These are phyloP conservation scores for Malus asiatica DNA, from an alignment of 306 rosid species.

Conservation along the genomic window DNA sequence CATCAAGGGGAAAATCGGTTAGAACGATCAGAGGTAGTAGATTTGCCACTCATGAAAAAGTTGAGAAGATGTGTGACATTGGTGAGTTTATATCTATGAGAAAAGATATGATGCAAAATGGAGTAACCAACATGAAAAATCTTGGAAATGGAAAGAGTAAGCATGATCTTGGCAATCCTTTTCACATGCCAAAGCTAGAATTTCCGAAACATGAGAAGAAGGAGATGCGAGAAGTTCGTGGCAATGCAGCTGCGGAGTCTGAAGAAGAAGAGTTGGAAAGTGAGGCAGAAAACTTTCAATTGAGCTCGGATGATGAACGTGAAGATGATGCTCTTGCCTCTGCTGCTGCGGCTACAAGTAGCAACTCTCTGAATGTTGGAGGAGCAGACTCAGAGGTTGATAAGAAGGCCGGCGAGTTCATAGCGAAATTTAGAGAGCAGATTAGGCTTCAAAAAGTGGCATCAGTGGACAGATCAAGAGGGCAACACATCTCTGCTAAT, in stretches of 20 bases:
- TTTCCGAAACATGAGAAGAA: slow-evolving; percentile 17
- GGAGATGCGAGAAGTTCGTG: slow-evolving; percentile 27
- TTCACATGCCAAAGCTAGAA: slow-evolving; percentile 24
- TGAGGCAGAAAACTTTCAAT: slow-evolving; percentile 27
- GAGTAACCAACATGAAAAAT: slow-evolving; percentile 2
- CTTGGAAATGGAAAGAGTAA: slow-evolving; percentile 20
- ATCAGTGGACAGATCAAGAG: slow-evolving; percentile 63
- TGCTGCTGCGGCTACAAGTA: slow-evolving; percentile 11
- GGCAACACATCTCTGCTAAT: slow-evolving; percentile 28
- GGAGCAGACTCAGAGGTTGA: slow-evolving; percentile 73
- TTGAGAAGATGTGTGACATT: slow-evolving; percentile 25
- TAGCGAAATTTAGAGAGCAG: slow-evolving; percentile 86
- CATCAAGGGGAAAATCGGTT: slow-evolving; percentile 68
- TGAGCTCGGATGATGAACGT: slow-evolving; percentile 43
- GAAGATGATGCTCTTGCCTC: background rate
- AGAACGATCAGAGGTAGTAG: slow-evolving; percentile 62
- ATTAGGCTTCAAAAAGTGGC: slow-evolving; percentile 83
- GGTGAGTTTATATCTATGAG: slow-evolving; percentile 26
- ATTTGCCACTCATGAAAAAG: slow-evolving; percentile 31
- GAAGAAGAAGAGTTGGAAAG: slow-evolving; percentile 23
- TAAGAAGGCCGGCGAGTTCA: slow-evolving; percentile 91
- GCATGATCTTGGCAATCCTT: slow-evolving; percentile 22
- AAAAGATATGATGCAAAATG: slow-evolving; percentile 35
- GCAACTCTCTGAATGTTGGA: slow-evolving; percentile 33
- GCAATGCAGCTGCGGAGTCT: slow-evolving; percentile 15